phyloP scores from a whole-genome alignment of 208 protist genomes.

The Acanthamoeba healyi region DNA sequence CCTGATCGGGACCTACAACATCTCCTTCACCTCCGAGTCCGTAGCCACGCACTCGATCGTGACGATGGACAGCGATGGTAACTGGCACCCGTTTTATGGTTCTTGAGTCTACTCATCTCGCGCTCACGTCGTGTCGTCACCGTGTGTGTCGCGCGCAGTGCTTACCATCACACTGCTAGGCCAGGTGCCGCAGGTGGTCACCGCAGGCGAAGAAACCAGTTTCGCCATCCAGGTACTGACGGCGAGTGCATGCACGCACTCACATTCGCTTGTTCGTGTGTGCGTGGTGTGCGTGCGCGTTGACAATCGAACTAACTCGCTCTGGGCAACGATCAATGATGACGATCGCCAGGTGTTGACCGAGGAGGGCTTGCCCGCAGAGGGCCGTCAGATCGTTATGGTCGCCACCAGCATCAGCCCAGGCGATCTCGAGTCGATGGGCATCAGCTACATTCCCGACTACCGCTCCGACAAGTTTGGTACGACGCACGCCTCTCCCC shows the following conservation, averaged over 20 bases:
- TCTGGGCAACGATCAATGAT: too few species aligned
- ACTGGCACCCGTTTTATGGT: too few species aligned
- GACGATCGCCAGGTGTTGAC: neutral
- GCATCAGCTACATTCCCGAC: conserved; percentile 26
- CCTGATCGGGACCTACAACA: conserved; percentile 15
- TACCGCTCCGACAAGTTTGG: conserved; percentile 37
- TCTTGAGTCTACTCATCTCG: neutral
- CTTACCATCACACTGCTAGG: neutral
- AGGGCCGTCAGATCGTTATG: neutral
- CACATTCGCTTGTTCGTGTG: too few species aligned
- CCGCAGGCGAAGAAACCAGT: neutral
- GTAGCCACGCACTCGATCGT: neutral
- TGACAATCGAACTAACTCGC: too few species aligned
- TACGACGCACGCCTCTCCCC: neutral
- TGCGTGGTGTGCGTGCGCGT: too few species aligned
- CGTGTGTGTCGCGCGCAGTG: neutral
- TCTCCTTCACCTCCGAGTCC: conserved; percentile 1
- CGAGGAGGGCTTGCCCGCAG: neutral
- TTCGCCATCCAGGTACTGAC: neutral
- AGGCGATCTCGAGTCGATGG: conserved; percentile 14
- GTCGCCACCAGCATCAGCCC: neutral
- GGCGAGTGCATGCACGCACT: too few species aligned
- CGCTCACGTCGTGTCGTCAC: neutral
- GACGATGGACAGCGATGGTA: conserved; percentile 20
- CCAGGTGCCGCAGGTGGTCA: neutral